Conservation (phyloP, 441 rosid species). For the Pelargonium citronellum region DNA sequence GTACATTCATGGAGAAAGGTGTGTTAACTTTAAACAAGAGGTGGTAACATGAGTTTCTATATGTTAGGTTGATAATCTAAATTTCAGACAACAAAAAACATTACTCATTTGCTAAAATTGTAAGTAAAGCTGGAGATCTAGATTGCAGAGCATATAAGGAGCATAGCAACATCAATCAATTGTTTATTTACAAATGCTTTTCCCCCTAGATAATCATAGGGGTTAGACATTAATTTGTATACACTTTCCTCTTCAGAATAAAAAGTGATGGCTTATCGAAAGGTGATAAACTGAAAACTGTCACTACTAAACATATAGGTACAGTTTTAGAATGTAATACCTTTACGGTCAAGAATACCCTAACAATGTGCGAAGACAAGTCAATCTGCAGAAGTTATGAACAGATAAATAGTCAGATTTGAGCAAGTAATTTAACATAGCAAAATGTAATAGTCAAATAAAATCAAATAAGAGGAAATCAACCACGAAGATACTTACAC, state of each 20-base stretch:
- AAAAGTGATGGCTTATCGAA: too few species aligned
- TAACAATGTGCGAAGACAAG: constrained; percentile 74
- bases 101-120: neutral
- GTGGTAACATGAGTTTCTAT: neutral
- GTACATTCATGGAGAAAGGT: neutral
- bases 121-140: neutral
- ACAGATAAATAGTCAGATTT: neutral
- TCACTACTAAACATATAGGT: neutral
- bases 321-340: constrained; percentile 30
- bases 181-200: neutral
- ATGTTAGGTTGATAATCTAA: neutral
- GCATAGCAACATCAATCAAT: neutral
- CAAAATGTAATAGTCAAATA: neutral
- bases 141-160: neutral
- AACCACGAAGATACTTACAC: neutral
- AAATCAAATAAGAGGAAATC: neutral
- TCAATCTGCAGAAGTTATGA: constrained; percentile 42
- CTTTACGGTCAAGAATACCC: constrained; percentile 80
- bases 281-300: too few species aligned
- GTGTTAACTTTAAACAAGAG: neutral
- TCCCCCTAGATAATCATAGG: too few species aligned
- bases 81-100: neutral
- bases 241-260: too few species aligned
- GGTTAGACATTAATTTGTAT: too few species aligned
- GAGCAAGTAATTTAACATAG: neutral